These are phyloP conservation scores for Sporothrix brunneoviolacea DNA, from an alignment of 2,329 filamentous ascomycete genomes.

Conservation along the genomic window DNA sequence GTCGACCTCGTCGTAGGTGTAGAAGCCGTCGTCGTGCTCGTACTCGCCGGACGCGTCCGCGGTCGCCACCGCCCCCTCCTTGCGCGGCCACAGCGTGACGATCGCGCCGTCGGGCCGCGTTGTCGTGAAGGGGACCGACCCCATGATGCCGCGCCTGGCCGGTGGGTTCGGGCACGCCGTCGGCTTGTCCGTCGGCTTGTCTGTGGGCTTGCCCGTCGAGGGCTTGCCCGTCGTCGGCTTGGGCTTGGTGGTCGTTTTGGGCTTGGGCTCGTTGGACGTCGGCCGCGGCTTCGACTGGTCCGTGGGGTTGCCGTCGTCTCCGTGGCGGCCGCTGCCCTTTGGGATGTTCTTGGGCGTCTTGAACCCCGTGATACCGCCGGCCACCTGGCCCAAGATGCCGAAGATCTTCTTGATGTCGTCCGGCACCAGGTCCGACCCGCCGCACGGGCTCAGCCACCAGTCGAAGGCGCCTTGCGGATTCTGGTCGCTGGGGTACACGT, in stretches of 20 bases:
- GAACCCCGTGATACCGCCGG: conserved; percentile 15
- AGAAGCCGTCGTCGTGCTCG: neutral
- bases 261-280: conserved; percentile 3
- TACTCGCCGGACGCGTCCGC: neutral
- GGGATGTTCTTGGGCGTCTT: conserved; percentile 13
- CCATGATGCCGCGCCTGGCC: neutral
- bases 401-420: conserved; percentile 19
- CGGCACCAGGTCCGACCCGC: conserved; percentile 17
- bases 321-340: conserved; percentile 18
- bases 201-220: neutral
- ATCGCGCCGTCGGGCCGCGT: neutral
- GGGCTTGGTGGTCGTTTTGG: no score
- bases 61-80: neutral
- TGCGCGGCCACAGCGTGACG: neutral
- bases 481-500: conserved; percentile 15
- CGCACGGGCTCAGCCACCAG: conserved; percentile 19
- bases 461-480: conserved; percentile 16
- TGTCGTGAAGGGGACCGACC: neutral
- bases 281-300: conserved; percentile 12
- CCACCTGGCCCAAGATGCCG: conserved; percentile 15
- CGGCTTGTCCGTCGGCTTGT: conserved; percentile 1
- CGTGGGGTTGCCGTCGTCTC: conserved; percentile 16
- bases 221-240: no score
- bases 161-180: neutral
- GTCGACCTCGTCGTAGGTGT: neutral